Conservation (phyloP, 306 rosid species). For the Astragalus glycyphyllos region DNA sequence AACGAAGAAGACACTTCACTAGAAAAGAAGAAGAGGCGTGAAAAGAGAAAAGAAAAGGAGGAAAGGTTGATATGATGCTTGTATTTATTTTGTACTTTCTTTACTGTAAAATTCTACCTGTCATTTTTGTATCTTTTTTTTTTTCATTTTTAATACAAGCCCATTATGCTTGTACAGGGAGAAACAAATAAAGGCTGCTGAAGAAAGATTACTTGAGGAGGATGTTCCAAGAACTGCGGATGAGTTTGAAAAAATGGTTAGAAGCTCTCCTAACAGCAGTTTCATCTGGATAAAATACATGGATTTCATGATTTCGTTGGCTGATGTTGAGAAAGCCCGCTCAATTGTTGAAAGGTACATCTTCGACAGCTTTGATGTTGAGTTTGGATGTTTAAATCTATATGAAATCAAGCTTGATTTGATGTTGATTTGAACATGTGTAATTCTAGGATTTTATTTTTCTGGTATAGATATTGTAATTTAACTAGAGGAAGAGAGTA, state of each 20-base stretch:
- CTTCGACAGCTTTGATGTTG: neutral
- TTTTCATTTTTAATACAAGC: neutral
- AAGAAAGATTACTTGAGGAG: slow-evolving; percentile 83
- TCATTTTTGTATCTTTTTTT: neutral
- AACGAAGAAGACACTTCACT: slow-evolving; percentile 41
- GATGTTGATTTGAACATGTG: slow-evolving; percentile 9
- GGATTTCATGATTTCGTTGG: slow-evolving; percentile 76
- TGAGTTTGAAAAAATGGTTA: slow-evolving; percentile 88
- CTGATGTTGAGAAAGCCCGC: slow-evolving; percentile 91
- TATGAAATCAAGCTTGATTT: neutral
- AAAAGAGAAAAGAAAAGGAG: slow-evolving; percentile 69
- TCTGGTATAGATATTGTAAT: neutral
- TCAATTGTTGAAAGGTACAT: slow-evolving; percentile 85
- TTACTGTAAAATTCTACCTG: slow-evolving; percentile 2
- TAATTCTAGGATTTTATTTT: neutral
- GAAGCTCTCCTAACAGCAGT: slow-evolving; percentile 93
- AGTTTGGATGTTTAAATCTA: slow-evolving; percentile 10
- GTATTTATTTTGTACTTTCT: slow-evolving; percentile 19
- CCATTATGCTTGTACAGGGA: slow-evolving; percentile 59
- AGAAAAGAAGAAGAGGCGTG: slow-evolving; percentile 67
- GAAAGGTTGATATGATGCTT: slow-evolving; percentile 63
- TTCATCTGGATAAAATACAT: slow-evolving; percentile 87
- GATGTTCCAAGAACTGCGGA: slow-evolving; percentile 85
- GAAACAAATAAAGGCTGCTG: slow-evolving; percentile 73
- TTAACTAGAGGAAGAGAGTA: slow-evolving; percentile 3